Evolutionary conservation across 257 asterid species (phyloP).

Genomic region (Nicotiana paniculata): DNA sequence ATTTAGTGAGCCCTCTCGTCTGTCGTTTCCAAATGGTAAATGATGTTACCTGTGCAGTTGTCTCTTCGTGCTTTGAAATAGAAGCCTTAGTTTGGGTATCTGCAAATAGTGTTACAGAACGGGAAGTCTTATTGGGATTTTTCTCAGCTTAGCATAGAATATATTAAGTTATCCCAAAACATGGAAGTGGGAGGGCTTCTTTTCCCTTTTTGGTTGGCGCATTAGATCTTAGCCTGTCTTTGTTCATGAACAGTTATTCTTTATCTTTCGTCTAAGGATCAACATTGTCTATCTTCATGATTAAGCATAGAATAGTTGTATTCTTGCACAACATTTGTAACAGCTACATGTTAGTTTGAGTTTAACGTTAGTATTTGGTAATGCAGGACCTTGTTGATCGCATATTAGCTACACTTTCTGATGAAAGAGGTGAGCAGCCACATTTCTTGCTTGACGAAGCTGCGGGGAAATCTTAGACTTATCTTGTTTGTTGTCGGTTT

Average conservation of each 20-base stretch:
- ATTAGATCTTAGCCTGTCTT: background rate
- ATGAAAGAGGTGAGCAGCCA: conserved; percentile 60
- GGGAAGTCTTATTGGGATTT: background rate
- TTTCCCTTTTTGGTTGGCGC: background rate
- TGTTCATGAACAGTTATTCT: background rate
- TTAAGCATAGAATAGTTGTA: background rate
- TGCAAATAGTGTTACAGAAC: background rate
- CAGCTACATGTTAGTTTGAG: background rate
- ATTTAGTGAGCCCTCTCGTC: background rate
- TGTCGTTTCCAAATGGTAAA: background rate
- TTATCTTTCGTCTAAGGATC: background rate
- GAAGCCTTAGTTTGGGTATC: background rate
- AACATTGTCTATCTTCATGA: background rate
- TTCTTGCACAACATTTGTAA: background rate
- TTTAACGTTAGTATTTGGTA: background rate
- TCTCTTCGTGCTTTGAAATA: background rate
- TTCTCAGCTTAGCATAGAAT: background rate
- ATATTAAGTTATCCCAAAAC: background rate
- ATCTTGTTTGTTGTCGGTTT: conserved; percentile 2
- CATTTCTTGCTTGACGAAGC: background rate
- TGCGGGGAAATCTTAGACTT: background rate
- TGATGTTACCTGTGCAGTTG: background rate
- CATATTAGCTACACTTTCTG: conserved; percentile 61
- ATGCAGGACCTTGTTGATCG: conserved; percentile 97
- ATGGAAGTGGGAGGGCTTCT: background rate